Conservation (phyloP, 306 rosid genomes). For the Vicia villosa region DNA sequence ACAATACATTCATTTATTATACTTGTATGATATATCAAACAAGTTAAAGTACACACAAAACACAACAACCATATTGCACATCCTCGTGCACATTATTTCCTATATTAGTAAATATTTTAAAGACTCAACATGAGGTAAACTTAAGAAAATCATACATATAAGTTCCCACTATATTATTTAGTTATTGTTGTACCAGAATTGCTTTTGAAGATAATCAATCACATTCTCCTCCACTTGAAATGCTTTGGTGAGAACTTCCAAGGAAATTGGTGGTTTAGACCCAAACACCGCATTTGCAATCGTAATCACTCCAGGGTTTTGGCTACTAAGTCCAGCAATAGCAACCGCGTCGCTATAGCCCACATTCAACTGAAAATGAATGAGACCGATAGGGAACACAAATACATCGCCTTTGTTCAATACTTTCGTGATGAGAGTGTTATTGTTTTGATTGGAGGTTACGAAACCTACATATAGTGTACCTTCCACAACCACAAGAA, state of each 20-base stretch:
- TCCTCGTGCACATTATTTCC: constrained; percentile 32
- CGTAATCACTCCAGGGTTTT: constrained; percentile 39
- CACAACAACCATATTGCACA: not conserved
- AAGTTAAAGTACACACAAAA: not conserved
- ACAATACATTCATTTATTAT: not conserved
- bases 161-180: not conserved
- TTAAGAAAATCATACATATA: not conserved
- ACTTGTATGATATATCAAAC: constrained; percentile 23
- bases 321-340: constrained; percentile 41
- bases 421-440: constrained; percentile 36
- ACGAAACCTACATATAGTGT: constrained; percentile 42
- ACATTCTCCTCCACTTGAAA: constrained; percentile 39
- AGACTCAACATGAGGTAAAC: not conserved
- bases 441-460: constrained; percentile 31
- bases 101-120: not conserved
- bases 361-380: constrained; percentile 25
- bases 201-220: constrained; percentile 43
- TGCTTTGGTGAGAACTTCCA: constrained; percentile 44
- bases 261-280: constrained; percentile 43
- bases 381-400: constrained; percentile 40
- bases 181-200: constrained; percentile 42
- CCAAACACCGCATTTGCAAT: constrained; percentile 50
- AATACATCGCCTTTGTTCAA: constrained; percentile 43
- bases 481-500: constrained; percentile 39
- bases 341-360: constrained; percentile 40